Conservation (phyloP, 2,329 filamentous ascomycete genomes). For the Fusarium caatingaense region DNA sequence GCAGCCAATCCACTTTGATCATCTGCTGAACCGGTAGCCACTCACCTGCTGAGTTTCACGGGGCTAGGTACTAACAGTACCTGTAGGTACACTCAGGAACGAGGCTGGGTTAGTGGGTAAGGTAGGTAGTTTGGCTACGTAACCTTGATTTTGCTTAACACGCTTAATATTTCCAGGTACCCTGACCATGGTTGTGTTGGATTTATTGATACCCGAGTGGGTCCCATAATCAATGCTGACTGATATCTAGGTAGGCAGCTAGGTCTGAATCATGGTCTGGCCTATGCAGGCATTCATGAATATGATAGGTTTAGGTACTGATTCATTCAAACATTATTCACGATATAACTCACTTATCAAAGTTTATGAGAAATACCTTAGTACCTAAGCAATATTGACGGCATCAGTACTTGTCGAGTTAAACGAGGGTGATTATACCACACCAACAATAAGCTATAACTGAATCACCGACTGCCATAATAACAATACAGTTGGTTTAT, state of each 20-base stretch:
- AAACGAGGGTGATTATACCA: neutral
- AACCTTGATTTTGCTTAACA: slow-evolving; percentile 18
- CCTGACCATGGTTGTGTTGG: neutral
- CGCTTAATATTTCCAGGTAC: slow-evolving; percentile 13
- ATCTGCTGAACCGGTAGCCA: neutral
- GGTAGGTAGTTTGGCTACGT: slow-evolving; percentile 18
- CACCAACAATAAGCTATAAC: neutral
- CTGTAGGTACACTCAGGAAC: neutral
- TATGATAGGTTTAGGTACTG: neutral
- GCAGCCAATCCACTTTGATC: slow-evolving; percentile 29
- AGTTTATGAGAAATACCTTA: neutral
- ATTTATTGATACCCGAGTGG: slow-evolving; percentile 30
- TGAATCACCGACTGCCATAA: neutral
- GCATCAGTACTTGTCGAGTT: neutral
- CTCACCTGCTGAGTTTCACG: neutral
- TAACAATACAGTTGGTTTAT: neutral
- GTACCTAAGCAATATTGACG: neutral
- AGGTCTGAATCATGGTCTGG: slow-evolving; percentile 12
- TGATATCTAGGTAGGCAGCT: neutral
- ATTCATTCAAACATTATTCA: neutral
- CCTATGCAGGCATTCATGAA: neutral
- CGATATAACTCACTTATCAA: neutral
- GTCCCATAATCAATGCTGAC: slow-evolving; percentile 16
- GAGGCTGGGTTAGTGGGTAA: neutral
- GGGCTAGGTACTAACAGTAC: neutral